Evolutionary conservation across 257 asterid genomes (phyloP).

Genomic region (Henckelia pumila): DNA sequence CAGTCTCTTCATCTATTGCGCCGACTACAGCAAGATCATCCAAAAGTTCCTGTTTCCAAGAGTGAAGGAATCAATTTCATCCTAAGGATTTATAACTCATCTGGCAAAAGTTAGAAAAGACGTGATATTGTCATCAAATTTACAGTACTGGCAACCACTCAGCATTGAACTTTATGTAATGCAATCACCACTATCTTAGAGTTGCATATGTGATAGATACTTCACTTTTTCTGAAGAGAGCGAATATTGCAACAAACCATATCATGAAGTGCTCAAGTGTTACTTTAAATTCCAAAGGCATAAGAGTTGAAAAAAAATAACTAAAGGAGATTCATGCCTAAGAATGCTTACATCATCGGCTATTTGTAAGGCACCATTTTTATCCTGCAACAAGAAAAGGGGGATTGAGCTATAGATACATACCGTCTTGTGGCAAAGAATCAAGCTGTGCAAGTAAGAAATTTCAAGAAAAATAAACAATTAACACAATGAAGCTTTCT

Average conservation of each 20-base stretch:
- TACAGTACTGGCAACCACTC: neutral
- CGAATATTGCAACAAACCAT: neutral
- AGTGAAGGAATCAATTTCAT: neutral
- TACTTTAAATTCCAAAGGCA: neutral
- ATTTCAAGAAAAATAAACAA: neutral
- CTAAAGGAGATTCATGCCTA: neutral
- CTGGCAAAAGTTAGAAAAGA: too few relatives aligned
- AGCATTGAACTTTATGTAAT: too few relatives aligned
- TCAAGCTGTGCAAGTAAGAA: neutral
- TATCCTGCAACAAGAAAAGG: constrained; percentile 33
- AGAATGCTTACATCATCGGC: constrained; percentile 42
- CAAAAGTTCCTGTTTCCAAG: neutral
- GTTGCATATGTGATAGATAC: neutral
- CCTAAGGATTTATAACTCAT: too few relatives aligned
- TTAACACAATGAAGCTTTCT: neutral
- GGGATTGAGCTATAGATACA: neutral
- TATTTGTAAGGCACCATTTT: constrained; percentile 64
- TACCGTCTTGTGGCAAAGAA: neutral
- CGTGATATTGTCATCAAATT: neutral
- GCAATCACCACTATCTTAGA: neutral
- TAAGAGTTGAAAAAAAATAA: too few relatives aligned
- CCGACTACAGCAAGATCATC: neutral
- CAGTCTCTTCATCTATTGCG: neutral
- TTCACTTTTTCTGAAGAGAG: neutral
- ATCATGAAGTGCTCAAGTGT: too few relatives aligned